Percentiles rank a stretch among this genome's conserved stretches.
Conservation (phyloP, 2,329 filamentous ascomycete species). For the Coniochaeta pulveracea region DNA sequence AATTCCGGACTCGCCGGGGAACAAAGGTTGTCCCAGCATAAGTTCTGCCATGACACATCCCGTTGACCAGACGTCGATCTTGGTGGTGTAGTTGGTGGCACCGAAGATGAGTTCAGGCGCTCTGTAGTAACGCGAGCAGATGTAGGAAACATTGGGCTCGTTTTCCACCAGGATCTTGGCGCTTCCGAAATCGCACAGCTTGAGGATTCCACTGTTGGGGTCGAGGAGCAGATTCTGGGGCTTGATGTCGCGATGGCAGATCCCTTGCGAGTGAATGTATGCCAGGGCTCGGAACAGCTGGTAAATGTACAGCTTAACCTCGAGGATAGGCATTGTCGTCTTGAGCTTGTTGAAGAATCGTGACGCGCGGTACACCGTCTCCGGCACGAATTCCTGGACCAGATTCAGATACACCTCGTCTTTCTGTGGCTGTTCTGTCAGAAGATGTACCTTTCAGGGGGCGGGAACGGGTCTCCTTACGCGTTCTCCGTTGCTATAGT, state of each 20-base stretch:
- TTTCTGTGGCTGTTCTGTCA: slow-evolving; percentile 47
- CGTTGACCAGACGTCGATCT: slow-evolving; percentile 99
- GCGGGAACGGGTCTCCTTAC: slow-evolving; percentile 40
- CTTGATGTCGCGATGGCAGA: slow-evolving; percentile 98
- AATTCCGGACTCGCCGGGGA: slow-evolving; percentile 96
- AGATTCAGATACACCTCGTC: slow-evolving; percentile 98
- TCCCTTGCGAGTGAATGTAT: slow-evolving; percentile 98
- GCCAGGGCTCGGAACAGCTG: slow-evolving; percentile 96
- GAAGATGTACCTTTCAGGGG: slow-evolving; percentile 5
- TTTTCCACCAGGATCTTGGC: slow-evolving; percentile 98
- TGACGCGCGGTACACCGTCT: slow-evolving; percentile 95
- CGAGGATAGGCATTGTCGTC: slow-evolving; percentile 96
- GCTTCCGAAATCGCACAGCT: slow-evolving; percentile 97
- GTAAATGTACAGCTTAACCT: slow-evolving; percentile 99
- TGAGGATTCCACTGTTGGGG: slow-evolving; percentile 80
- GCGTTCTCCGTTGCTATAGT: slow-evolving; percentile 97
- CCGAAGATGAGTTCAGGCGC: slow-evolving; percentile 97
- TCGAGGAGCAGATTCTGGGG: slow-evolving; percentile 95
- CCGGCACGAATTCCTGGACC: slow-evolving; percentile 94
- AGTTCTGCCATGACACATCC: slow-evolving; percentile 98
- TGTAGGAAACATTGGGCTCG: slow-evolving; percentile 98
- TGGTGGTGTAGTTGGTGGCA: slow-evolving; percentile 98
- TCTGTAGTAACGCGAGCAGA: slow-evolving; percentile 97
- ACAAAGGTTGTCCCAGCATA: slow-evolving; percentile 95
- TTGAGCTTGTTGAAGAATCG: slow-evolving; percentile 99